Base-by-base conservation (phyloP, 805 yeast genomes). In the Barnettozyma sucrosica region DNA sequence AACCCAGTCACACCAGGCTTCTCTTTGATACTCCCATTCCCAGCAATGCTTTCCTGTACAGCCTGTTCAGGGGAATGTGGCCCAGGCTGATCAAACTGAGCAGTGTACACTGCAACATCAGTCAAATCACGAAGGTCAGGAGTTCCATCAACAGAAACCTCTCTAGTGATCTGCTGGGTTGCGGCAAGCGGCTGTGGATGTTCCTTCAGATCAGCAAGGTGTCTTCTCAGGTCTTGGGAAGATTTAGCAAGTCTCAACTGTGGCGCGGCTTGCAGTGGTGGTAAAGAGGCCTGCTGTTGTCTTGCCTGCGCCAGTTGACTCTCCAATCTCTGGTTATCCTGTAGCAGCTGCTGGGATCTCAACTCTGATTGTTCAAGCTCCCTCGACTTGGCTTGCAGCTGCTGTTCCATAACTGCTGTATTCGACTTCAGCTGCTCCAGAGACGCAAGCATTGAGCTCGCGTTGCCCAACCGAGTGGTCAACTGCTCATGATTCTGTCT, bases 51-150 rank as follows among this genome's bases (percentile, higher is more conserved):
- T 4, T 28, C 32, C 32, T 39, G 40, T 13, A 25, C 26, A 30
- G 23, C 32, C 32, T 39, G 40, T 13, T 20, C 26, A 30, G 23
- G 11, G 21, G 36, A n/a, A 41, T 38, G 26, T 30, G 36, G 26
- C 16, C 11, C 16, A 26, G 60, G 57, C 1, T 60, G 51, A 26
- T 57, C 62, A 39, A 57, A 45, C 24, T 55, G 49, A 23, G 59
- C 48, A 39, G 52, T 38, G 24, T 48, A 52, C 13, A 57, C 5
- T 14, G 65, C 61, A 42, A 51, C 53, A 33, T 55, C 59, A 4
- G 60, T 48, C 38, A 61, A 47, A 46, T 61, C 64, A 43, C 60
- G 54, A 18, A 61, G 46, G 51, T 59, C 65, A 20, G 65, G 64
- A 1, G 65, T 61, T n/a, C 63, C 65, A 46, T 44, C 49, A 9